A percentile compares a stretch with the other conserved stretches of the same genome.
Conservation (phyloP, 768 basidiomycete genomes). For the Macrocybe gigantea region DNA sequence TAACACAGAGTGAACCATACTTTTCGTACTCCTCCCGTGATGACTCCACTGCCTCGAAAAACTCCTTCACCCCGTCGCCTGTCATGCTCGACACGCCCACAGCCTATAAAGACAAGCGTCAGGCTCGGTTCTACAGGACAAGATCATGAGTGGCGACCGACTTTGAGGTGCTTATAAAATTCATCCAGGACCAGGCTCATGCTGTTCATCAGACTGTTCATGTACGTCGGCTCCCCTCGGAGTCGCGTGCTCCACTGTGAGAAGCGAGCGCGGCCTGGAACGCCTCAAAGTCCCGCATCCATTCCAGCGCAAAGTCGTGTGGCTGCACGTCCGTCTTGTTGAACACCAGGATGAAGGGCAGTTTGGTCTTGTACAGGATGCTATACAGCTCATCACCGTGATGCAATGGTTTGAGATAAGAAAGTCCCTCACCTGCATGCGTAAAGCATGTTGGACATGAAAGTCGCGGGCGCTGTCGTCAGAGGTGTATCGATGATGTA, state of each 20-base stretch:
- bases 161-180: slow-evolving; percentile 95
- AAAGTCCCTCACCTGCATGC: slow-evolving; percentile 77
- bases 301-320: slow-evolving; percentile 89
- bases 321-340: slow-evolving; percentile 95
- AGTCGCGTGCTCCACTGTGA: slow-evolving; percentile 59
- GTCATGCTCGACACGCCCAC: slow-evolving; percentile 97
- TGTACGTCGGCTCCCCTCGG: slow-evolving; percentile 94
- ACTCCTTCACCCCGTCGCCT: slow-evolving; percentile 88
- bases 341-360: slow-evolving; percentile 96
- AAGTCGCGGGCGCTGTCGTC: slow-evolving; percentile 91
- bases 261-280: slow-evolving; percentile 86
- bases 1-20: slow-evolving; percentile 37
- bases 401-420: background rate
- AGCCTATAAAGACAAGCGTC: slow-evolving; percentile 41
- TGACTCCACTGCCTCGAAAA: slow-evolving; percentile 87
- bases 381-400: slow-evolving; percentile 27
- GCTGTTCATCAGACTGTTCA: slow-evolving; percentile 98
- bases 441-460: slow-evolving; percentile 99
- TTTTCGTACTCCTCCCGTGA: slow-evolving; percentile 85
- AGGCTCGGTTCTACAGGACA: background rate
- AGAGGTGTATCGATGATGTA: slow-evolving; percentile 98
- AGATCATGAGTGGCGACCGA: slow-evolving; percentile 23
- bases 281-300: slow-evolving; percentile 97
- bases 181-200: slow-evolving; percentile 98
- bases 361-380: slow-evolving; percentile 95